Evolutionary conservation across 1,284 basidiomycete genomes (phyloP).

Genomic region (Tetrapyrgos nigripes): DNA sequence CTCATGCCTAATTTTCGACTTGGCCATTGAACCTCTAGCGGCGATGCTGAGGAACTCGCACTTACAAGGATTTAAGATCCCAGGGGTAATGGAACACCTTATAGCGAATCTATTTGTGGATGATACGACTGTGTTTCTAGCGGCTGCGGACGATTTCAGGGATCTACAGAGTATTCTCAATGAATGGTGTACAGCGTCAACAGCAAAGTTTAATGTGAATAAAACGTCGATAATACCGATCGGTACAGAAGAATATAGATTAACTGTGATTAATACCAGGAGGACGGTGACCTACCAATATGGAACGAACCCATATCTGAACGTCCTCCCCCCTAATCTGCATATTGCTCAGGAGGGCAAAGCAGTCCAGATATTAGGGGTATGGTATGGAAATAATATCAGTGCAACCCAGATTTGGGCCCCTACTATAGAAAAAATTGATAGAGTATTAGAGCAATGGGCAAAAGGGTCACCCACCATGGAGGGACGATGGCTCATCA

Average conservation of each 20-base stretch:
- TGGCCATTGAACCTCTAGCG: too few relatives aligned
- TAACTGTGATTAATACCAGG: not conserved
- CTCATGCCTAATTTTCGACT: conserved; percentile 36
- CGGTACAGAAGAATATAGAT: conserved; percentile 22
- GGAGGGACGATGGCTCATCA: too few relatives aligned
- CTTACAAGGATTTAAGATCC: too few relatives aligned
- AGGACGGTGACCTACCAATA: conserved; percentile 26
- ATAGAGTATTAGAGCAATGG: conserved; percentile 14
- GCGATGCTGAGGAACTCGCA: too few relatives aligned
- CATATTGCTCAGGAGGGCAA: too few relatives aligned
- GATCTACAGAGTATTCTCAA: conserved; percentile 31
- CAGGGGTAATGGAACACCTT: too few relatives aligned
- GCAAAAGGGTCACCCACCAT: conserved; percentile 17
- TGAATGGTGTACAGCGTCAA: conserved; percentile 37
- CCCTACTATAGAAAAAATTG: conserved; percentile 23
- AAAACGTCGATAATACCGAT: conserved; percentile 44
- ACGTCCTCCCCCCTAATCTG: too few relatives aligned
- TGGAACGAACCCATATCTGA: conserved; percentile 7
- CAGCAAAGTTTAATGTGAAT: conserved; percentile 38
- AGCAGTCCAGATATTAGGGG: conserved; percentile 3
- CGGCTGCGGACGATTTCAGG: conserved; percentile 23
- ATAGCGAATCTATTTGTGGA: conserved; percentile 38
- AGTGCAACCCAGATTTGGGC: conserved; percentile 11
- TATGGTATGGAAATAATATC: conserved; percentile 13
- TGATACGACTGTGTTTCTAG: conserved; percentile 33